Evolutionary conservation across 1,284 basidiomycete genomes (phyloP).

Genomic region (Sanghuangporus sanghuang): DNA sequence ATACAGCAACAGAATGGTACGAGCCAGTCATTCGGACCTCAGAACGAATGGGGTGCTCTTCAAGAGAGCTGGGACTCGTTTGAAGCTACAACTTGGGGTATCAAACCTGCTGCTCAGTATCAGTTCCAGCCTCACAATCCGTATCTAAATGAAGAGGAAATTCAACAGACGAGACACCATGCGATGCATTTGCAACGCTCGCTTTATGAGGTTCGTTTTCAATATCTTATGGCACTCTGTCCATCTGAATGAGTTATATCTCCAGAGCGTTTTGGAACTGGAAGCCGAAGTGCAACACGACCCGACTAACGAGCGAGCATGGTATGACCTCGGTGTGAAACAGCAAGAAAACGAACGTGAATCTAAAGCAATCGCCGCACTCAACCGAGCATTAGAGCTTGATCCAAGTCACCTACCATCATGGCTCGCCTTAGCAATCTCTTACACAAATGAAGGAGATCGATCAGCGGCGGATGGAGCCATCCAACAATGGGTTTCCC

Average conservation of each 20-base stretch:
- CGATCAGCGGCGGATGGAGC: constrained; percentile 69
- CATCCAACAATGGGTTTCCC: constrained; percentile 78
- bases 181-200: constrained; percentile 42
- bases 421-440: constrained; percentile 90
- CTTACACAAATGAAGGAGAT: constrained; percentile 89
- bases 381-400: constrained; percentile 77
- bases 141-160: constrained; percentile 56
- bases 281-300: constrained; percentile 88
- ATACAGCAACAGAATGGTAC: neutral
- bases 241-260: constrained; percentile 7
- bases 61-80: constrained; percentile 84
- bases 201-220: constrained; percentile 51
- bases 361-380: constrained; percentile 82
- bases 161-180: constrained; percentile 50
- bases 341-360: constrained; percentile 99
- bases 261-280: constrained; percentile 79
- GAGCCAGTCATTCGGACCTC: constrained; percentile 16
- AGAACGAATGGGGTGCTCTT: constrained; percentile 56
- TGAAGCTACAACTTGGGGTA: constrained; percentile 61
- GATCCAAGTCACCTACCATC: constrained; percentile 74
- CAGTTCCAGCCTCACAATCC: constrained; percentile 82
- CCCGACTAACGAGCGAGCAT: constrained; percentile 67
- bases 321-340: constrained; percentile 93
- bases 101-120: constrained; percentile 58
- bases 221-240: constrained; percentile 15